Conservation (phyloP, 306 rosid genomes). For the Hippophae rhamnoides region DNA sequence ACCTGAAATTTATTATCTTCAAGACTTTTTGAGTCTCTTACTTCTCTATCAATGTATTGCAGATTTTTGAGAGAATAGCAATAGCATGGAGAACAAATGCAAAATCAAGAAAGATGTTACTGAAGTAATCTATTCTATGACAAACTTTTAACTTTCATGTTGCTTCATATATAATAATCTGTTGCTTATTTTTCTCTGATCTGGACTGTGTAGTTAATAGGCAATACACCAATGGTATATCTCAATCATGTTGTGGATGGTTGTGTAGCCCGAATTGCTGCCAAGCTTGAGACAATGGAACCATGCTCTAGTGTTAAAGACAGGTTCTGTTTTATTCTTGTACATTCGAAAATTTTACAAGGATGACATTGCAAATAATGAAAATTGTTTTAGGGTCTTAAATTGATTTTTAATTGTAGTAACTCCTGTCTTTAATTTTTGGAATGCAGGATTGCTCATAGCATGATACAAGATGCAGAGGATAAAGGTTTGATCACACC, state of each 20-base stretch:
- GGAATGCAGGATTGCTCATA: slow-evolving; percentile 43
- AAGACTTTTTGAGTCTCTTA: no score
- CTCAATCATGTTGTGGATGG: slow-evolving; percentile 16
- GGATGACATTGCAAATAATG: neutral
- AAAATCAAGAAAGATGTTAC: slow-evolving; percentile 60
- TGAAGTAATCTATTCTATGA: slow-evolving; percentile 29
- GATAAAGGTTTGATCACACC: slow-evolving; percentile 64
- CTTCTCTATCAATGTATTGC: neutral
- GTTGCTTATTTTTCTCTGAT: neutral
- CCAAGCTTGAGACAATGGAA: slow-evolving; percentile 61
- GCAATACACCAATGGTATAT: slow-evolving; percentile 15
- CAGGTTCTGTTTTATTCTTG: slow-evolving; percentile 19
- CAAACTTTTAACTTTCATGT: neutral
- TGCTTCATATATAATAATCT: neutral
- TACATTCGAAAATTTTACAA: neutral
- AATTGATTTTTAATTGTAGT: neutral
- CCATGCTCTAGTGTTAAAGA: slow-evolving; percentile 67
- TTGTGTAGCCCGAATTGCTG: slow-evolving; percentile 18
- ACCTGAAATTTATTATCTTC: no score
- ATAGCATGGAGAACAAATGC: slow-evolving; percentile 37
- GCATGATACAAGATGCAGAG: slow-evolving; percentile 82
- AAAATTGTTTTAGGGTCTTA: neutral
- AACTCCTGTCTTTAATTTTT: slow-evolving; percentile 6
- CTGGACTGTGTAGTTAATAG: slow-evolving; percentile 4
- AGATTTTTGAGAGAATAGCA: slow-evolving; percentile 1